Evolutionary conservation across 208 protist species (phyloP).

Genomic region (Wallacemonas collosoma): DNA sequence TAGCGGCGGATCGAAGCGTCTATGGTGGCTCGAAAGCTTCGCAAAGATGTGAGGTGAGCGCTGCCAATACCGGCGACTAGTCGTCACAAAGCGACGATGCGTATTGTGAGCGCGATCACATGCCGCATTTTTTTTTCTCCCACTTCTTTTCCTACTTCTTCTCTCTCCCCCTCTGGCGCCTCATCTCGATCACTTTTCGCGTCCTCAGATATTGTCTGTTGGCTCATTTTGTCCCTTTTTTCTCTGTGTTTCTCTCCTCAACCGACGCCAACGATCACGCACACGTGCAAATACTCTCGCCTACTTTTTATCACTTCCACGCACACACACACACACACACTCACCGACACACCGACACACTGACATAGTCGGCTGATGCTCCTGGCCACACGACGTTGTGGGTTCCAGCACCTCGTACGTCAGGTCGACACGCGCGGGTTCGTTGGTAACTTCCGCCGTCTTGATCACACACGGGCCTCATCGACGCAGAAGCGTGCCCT

Average conservation of each 20-base stretch:
- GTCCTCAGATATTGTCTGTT: too few relatives aligned
- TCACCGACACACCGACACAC: neutral
- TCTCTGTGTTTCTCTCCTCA: too few relatives aligned
- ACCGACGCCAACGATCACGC: too few relatives aligned
- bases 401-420: slow-evolving; percentile 61
- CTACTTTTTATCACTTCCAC: neutral
- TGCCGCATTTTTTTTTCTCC: slow-evolving; percentile 13
- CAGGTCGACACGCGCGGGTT: slow-evolving; percentile 81
- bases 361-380: slow-evolving; percentile 1
- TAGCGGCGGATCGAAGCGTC: too few relatives aligned
- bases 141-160: slow-evolving; percentile 8
- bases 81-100: too few relatives aligned
- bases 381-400: slow-evolving; percentile 12
- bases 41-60: too few relatives aligned
- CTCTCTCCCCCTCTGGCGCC: too few relatives aligned
- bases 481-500: slow-evolving; percentile 43
- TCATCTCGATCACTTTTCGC: too few relatives aligned
- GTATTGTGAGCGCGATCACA: neutral
- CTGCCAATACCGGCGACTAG: too few relatives aligned
- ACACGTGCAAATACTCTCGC: neutral
- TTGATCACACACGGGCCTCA: slow-evolving; percentile 40
- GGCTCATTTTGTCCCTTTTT: too few relatives aligned
- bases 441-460: slow-evolving; percentile 54
- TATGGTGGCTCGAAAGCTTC: too few relatives aligned
- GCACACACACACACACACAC: neutral